Evolutionary conservation across 306 rosid genomes (phyloP).

Genomic region (Quercus mongolica): DNA sequence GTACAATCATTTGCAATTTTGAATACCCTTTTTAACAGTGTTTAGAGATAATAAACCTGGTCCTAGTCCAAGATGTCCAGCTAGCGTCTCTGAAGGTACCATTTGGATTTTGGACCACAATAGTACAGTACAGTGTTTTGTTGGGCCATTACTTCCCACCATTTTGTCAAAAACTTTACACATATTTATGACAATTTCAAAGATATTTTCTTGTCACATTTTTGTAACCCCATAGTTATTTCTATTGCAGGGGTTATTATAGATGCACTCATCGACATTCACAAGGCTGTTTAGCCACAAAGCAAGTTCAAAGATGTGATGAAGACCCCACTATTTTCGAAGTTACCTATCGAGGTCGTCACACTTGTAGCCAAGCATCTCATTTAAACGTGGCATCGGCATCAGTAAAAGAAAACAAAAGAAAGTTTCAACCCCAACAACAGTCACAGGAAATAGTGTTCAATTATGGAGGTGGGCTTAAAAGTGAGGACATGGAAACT

Average conservation of each 20-base stretch:
- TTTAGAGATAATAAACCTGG: not conserved
- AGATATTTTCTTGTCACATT: no score
- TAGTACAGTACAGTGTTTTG: no score
- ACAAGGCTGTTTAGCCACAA: slow-evolving; percentile 82
- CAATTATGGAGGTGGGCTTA: slow-evolving; percentile 35
- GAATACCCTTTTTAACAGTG: not conserved
- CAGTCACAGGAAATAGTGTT: slow-evolving; percentile 9
- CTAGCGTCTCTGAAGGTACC: no score
- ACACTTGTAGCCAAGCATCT: slow-evolving; percentile 57
- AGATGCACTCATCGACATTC: slow-evolving; percentile 68
- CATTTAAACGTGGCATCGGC: slow-evolving; percentile 20
- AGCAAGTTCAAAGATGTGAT: slow-evolving; percentile 80
- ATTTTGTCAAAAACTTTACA: no score
- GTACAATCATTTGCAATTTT: not conserved
- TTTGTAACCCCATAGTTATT: slow-evolving; percentile 19
- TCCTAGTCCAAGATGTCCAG: not conserved
- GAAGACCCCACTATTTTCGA: slow-evolving; percentile 39
- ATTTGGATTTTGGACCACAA: not conserved
- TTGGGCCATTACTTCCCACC: no score
- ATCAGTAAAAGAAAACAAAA: slow-evolving; percentile 27
- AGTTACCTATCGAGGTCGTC: slow-evolving; percentile 59
- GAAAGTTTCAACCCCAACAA: slow-evolving; percentile 12
- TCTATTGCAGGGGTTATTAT: slow-evolving; percentile 65
- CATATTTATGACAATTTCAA: no score
- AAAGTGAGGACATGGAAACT: slow-evolving; percentile 37